Conservation (phyloP, 1,284 basidiomycete species). For the Apiotrichum sp. region DNA sequence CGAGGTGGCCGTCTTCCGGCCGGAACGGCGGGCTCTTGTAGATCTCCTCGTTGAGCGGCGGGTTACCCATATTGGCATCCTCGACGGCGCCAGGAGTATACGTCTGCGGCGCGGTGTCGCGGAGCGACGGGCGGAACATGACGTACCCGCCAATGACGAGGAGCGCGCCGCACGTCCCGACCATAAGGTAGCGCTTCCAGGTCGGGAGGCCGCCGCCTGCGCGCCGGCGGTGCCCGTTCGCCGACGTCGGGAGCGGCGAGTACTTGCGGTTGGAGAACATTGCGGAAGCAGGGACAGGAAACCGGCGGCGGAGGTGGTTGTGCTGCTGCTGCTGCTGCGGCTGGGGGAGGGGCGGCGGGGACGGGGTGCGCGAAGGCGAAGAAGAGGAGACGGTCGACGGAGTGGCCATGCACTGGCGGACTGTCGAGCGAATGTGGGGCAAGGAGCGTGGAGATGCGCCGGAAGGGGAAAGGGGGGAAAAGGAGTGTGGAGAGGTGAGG, state of each 20-base stretch:
- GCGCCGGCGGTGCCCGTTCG: slow-evolving; percentile 20
- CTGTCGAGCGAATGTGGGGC: too few species aligned
- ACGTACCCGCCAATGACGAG: slow-evolving; percentile 2
- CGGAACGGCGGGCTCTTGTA: slow-evolving; percentile 41
- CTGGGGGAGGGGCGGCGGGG: too few species aligned
- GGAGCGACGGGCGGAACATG: not conserved
- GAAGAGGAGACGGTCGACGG: too few species aligned
- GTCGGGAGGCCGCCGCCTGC: slow-evolving; percentile 29
- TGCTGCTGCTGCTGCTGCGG: too few species aligned
- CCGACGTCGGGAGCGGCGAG: slow-evolving; percentile 37
- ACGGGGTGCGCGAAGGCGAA: too few species aligned
- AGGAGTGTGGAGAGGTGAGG: too few species aligned
- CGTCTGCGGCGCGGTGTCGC: slow-evolving; percentile 18
- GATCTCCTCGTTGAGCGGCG: slow-evolving; percentile 22
- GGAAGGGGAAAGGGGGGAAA: too few species aligned
- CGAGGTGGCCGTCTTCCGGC: slow-evolving; percentile 11
- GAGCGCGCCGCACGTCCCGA: slow-evolving; percentile 14
- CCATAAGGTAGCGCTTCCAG: slow-evolving; percentile 38
- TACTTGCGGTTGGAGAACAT: slow-evolving; percentile 44
- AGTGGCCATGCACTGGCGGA: too few species aligned
- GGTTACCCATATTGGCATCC: slow-evolving; percentile 9
- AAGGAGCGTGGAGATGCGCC: too few species aligned
- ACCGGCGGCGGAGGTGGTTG: not conserved
- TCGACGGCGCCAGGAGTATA: slow-evolving; percentile 31
- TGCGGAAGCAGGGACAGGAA: not conserved